Evolutionary conservation across 2,329 filamentous ascomycete genomes (phyloP), one percentile per base, ranked within the genome.

Genomic region (Dactylonectria estremocensis): DNA sequence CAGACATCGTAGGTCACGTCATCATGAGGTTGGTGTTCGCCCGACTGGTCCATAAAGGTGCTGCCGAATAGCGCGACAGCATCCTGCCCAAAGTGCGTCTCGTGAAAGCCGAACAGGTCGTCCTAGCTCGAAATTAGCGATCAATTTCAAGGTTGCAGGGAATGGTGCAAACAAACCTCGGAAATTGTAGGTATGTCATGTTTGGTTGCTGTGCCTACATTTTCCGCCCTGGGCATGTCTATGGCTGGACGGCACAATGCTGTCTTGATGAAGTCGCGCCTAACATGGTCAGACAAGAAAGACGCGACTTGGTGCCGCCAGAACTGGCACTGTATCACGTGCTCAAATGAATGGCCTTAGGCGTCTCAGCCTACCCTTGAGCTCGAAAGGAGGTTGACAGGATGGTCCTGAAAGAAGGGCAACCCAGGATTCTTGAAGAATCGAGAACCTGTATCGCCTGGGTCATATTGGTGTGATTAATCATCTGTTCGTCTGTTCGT

Each of bases 81-180:
- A 52, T 79, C 70, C 37, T 72, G 62, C 11, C 85, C 85, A 78
- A 93, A 93, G 73, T 93, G 91, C 18, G 83, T 79, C 48, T 86
- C 80, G 69, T 90, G 86, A 74, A 93, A 93, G 31, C 81, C 81
- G 60, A 81, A 77, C 35, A 92, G 80, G 49, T 93, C 90, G 78
- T 87, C 83, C 91, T 92, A 68, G 22, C 3, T 49, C n/a, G 2
- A 22, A 61, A 61, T 80, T 57, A 80, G 71, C 50, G 33, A 11
- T 6, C 55, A 18, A n/a, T 24, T n/a, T 45, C 22, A 18, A 18
- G 16, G 10, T 16, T 53, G n/a, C 8, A 33, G 33, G 37, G 43
- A 22, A 16, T 1, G 10, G 35, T 40, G 20, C 2, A 11, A 11
- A 71, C 77, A 43, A 59, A 79, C 78, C 46, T 71, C 55, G 4